Percentiles rank a stretch among this genome's conserved stretches.
phyloP scores from a whole-genome alignment of 805 yeast genomes.

The Starmerella bacillaris region DNA sequence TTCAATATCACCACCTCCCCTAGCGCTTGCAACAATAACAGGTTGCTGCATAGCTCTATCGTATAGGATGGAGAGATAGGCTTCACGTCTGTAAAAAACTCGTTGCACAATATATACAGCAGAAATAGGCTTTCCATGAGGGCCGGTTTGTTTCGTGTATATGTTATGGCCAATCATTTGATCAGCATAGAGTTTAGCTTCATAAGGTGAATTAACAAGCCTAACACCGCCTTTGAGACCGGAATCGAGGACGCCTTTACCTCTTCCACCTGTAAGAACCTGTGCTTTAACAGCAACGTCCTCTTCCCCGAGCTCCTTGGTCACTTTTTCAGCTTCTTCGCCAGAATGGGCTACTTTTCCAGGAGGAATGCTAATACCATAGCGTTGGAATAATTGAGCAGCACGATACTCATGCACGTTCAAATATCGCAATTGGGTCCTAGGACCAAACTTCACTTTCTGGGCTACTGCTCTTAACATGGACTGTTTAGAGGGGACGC shows the following conservation, averaged over 20 bases:
- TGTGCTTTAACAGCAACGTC: conserved; percentile 94
- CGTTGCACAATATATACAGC: conserved; percentile 93
- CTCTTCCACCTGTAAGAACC: conserved; percentile 98
- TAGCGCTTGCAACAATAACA: conserved; percentile 83
- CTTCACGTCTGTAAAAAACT: conserved; percentile 84
- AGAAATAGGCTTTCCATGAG: conserved; percentile 89
- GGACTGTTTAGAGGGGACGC: no score
- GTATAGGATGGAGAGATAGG: conserved; percentile 83
- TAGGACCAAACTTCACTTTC: neutral
- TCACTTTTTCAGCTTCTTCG: conserved; percentile 69
- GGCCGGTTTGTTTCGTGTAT: conserved; percentile 96
- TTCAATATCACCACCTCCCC: conserved; percentile 99
- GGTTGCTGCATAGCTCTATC: conserved; percentile 86
- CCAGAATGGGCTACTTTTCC: conserved; percentile 86
- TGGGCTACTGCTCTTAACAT: no score
- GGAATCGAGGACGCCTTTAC: conserved; percentile 92
- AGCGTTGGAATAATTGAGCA: conserved; percentile 62
- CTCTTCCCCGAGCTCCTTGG: conserved; percentile 50
- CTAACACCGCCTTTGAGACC: conserved; percentile 96
- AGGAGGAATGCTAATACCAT: conserved; percentile 78
- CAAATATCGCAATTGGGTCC: conserved; percentile 39
- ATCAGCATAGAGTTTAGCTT: conserved; percentile 68
- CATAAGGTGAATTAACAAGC: conserved; percentile 65
- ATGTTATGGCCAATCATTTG: conserved; percentile 85
- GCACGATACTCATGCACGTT: conserved; percentile 94